These are phyloP conservation scores for Radiomyces spectabilis DNA, from an alignment of 192 early-diverging fungal genomes.

Conservation along the genomic window DNA sequence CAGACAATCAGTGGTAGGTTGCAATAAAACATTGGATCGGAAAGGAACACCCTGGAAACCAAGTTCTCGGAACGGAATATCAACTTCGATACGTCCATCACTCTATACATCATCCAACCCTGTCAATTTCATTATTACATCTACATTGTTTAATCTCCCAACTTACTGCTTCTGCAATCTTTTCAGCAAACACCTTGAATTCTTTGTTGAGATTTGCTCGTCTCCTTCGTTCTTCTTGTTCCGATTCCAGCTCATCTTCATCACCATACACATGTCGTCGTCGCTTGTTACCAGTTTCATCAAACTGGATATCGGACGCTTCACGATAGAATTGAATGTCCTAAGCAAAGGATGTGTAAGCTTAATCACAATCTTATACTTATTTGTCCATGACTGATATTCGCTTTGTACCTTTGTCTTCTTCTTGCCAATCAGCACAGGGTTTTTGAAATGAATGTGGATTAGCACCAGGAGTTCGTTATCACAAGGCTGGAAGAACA, in stretches of 20 bases:
- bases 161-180: conserved; percentile 73
- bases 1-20: conserved; percentile 93
- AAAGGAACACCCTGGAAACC: conserved; percentile 93
- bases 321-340: conserved; percentile 99
- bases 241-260: conserved; percentile 95
- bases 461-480: conserved; percentile 91
- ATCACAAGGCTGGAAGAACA: conserved; percentile 99
- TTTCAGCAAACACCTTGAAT: conserved; percentile 88
- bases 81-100: conserved; percentile 77
- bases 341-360: conserved; percentile 19
- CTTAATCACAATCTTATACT: neutral
- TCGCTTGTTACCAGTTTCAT: conserved; percentile 94
- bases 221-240: conserved; percentile 89
- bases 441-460: conserved; percentile 94
- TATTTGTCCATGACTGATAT: neutral
- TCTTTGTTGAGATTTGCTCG: conserved; percentile 84
- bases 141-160: too few relatives aligned
- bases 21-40: conserved; percentile 84
- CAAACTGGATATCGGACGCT: conserved; percentile 88
- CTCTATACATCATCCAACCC: conserved; percentile 36
- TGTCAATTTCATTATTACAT: neutral
- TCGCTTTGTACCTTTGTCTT: conserved; percentile 40
- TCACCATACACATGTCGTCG: conserved; percentile 88
- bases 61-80: conserved; percentile 87
- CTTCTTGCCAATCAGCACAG: conserved; percentile 97